phyloP scores from a whole-genome alignment of 805 yeast species.

The Candida gorgasii region DNA sequence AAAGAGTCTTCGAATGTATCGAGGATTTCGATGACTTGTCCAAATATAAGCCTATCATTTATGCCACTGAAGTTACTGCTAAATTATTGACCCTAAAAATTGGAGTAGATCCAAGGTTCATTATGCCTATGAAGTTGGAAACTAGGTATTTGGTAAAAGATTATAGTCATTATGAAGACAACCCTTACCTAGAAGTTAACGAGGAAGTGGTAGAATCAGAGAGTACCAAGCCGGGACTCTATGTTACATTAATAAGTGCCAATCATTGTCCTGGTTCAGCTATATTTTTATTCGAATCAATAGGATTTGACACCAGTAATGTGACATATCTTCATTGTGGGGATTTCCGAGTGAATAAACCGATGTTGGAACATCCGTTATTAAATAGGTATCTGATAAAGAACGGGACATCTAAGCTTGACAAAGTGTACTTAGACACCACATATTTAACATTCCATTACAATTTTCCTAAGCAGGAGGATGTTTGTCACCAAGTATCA shows the following conservation, averaged over 20 bases:
- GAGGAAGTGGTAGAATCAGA: constrained; percentile 9
- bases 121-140: constrained; percentile 41
- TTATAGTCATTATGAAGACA: background rate
- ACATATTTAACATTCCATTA: constrained; percentile 80
- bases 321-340: constrained; percentile 77
- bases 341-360: constrained; percentile 74
- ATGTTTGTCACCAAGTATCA: constrained; percentile 63
- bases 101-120: constrained; percentile 52
- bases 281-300: constrained; percentile 66
- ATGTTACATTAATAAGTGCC: constrained; percentile 73
- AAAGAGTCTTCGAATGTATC: constrained; percentile 33
- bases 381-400: constrained; percentile 22
- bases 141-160: constrained; percentile 34
- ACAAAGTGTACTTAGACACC: constrained; percentile 81
- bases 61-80: constrained; percentile 71
- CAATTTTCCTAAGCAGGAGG: constrained; percentile 74
- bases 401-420: constrained; percentile 28
- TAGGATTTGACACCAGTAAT: constrained; percentile 20
- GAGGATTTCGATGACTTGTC: constrained; percentile 24
- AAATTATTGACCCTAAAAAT: constrained; percentile 54
- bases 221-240: constrained; percentile 30
- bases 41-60: constrained; percentile 57
- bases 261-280: constrained; percentile 98
- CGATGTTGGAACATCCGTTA: constrained; percentile 46
- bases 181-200: constrained; percentile 5